These are phyloP conservation scores for Exophiala sp. DNA, from an alignment of 2,329 filamentous ascomycete species.

Conservation along the genomic window DNA sequence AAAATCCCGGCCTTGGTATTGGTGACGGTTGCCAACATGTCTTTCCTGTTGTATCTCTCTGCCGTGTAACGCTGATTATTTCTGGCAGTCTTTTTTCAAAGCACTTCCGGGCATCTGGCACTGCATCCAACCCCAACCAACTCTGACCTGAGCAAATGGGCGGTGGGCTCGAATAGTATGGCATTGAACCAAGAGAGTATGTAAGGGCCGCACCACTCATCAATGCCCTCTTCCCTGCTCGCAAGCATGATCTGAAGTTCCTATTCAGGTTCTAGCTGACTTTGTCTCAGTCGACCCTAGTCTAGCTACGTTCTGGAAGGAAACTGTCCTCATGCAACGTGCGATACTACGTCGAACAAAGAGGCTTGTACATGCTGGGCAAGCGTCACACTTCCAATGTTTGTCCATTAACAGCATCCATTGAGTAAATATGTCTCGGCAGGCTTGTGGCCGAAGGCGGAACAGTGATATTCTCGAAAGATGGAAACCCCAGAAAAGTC, in stretches of 20 bases:
- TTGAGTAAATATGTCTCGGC: neutral
- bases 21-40: neutral
- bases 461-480: neutral
- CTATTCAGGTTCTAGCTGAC: conserved; percentile 8
- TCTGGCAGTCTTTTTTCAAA: conserved; percentile 8
- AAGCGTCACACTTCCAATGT: neutral
- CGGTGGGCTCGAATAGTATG: conserved; percentile 8
- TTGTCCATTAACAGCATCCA: conserved; percentile 6
- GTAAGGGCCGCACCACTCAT: conserved; percentile 6
- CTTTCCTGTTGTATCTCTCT: neutral
- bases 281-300: conserved; percentile 15
- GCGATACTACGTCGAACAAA: conserved; percentile 3
- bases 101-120: conserved; percentile 14
- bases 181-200: neutral
- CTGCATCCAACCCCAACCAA: conserved; percentile 6
- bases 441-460: neutral
- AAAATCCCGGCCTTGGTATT: conserved; percentile 12
- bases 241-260: neutral
- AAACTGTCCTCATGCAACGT: neutral
- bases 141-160: conserved; percentile 1
- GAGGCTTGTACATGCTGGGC: neutral
- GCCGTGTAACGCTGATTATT: conserved; percentile 12
- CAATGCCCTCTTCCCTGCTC: neutral
- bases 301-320: conserved; percentile 16
- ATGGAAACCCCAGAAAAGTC: no score